Evolutionary conservation across 441 rosid species (phyloP).

Genomic region (Dalechampia spathulata): DNA sequence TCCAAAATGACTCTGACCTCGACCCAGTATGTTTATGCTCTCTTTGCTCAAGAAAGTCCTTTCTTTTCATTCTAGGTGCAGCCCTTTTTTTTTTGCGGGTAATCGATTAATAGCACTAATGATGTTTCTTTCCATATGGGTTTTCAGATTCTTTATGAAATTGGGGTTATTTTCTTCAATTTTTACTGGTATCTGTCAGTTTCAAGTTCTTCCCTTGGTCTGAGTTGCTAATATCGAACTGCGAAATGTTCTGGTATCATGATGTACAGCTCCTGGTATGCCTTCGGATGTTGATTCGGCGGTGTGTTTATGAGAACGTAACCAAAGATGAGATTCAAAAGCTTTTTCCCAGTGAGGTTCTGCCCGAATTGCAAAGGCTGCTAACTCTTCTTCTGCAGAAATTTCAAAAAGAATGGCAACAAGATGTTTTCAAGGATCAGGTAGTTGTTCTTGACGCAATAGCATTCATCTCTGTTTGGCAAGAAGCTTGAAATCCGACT

Average conservation of each 20-base stretch:
- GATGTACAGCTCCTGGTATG: conserved; percentile 48
- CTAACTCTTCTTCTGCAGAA: conserved; percentile 50
- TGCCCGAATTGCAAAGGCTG: conserved; percentile 50
- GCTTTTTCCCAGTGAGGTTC: conserved; percentile 50
- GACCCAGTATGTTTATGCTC: conserved; percentile 39
- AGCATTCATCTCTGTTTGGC: background rate
- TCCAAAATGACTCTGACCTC: conserved; percentile 48
- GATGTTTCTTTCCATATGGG: background rate
- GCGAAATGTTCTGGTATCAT: background rate
- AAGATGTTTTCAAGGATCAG: conserved; percentile 45
- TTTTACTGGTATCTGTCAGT: background rate
- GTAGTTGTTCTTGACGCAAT: conserved; percentile 8
- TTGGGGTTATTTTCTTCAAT: no score
- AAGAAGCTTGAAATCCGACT: background rate
- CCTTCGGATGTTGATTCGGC: conserved; percentile 52
- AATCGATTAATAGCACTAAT: background rate
- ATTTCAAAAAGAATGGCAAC: conserved; percentile 56
- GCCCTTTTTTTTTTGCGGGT: background rate
- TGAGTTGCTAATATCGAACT: no score
- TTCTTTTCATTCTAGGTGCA: no score
- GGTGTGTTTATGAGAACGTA: conserved; percentile 41
- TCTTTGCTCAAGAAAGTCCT: background rate
- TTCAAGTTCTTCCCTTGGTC: background rate
- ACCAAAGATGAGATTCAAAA: conserved; percentile 42
- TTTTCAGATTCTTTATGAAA: conserved; percentile 1